A percentile compares a stretch with the other conserved stretches of the same genome.
Evolutionary conservation across 225 moss, liverwort and hornwort genomes (phyloP).

Genomic region (Straminergon stramineum): DNA sequence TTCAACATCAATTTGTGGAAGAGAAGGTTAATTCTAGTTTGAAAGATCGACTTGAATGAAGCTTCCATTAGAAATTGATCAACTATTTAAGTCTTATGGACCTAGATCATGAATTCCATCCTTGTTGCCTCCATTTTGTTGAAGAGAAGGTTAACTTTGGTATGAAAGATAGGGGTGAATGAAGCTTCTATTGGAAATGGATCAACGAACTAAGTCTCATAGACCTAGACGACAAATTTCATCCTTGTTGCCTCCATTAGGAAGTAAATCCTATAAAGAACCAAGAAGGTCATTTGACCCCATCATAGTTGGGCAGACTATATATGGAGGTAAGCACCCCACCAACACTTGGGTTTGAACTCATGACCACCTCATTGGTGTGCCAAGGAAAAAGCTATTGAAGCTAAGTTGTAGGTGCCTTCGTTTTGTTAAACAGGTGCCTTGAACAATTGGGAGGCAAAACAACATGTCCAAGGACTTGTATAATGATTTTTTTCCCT

Average conservation of each 20-base stretch:
- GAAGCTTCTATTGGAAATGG: background rate
- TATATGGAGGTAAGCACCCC: background rate
- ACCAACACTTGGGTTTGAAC: background rate
- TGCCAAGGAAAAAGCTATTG: too few relatives aligned
- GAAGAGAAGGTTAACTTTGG: too few relatives aligned
- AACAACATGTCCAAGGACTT: background rate
- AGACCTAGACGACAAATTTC: background rate
- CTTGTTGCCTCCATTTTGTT: background rate
- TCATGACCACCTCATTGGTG: background rate
- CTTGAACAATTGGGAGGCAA: background rate
- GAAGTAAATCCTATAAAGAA: background rate
- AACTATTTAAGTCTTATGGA: background rate
- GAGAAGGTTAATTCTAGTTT: background rate
- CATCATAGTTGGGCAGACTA: rapidly evolving
- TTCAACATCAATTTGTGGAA: background rate
- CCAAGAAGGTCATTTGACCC: background rate
- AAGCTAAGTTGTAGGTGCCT: too few relatives aligned
- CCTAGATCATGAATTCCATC: background rate
- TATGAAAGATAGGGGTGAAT: rapidly evolving
- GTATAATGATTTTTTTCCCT: background rate
- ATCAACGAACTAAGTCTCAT: background rate
- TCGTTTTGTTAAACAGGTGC: too few relatives aligned
- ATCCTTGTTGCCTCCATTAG: background rate
- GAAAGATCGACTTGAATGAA: background rate
- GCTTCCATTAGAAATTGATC: rapidly evolving